Evolutionary conservation across 208 protist species (phyloP), one percentile per base, ranked within the genome.

Genomic region (Plasmodiophora brassicae): DNA sequence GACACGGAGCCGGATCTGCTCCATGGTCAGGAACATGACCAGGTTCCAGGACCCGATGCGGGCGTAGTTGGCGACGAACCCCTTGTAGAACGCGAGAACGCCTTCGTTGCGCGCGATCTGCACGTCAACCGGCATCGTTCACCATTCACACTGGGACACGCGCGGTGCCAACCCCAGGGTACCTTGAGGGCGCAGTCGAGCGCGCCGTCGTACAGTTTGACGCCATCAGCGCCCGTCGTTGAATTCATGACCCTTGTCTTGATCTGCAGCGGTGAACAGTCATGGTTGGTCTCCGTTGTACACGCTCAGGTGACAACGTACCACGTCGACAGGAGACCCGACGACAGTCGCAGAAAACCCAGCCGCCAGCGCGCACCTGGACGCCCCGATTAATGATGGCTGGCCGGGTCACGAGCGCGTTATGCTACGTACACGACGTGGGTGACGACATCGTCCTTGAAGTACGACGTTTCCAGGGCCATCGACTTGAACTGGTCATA

Each of bases 171-270:
- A 36, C 65, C 65, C 65, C 41, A 57, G 41, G 32, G n/a, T n/a
- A n/a, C n/a, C n/a, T n/a, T n/a, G n/a, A n/a, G n/a, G n/a, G n/a
- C n/a, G n/a, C n/a, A n/a, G n/a, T n/a, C n/a, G n/a, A n/a, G n/a
- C n/a, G n/a, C n/a, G n/a, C n/a, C n/a, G n/a, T n/a, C n/a, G n/a
- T n/a, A n/a, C n/a, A n/a, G n/a, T n/a, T n/a, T n/a, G n/a, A n/a
- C n/a, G n/a, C n/a, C 84, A 54, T n/a, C 14, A 57, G 5, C 1
- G 20, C 28, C 50, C 20, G 1, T 5, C 25, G 84, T 25, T 35
- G 28, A 32, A 14, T 53, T 25, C 84, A 86, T 86, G 28, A 86
- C 20, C 10, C 84, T 5, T 32, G 84, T 86, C n/a, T 86, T 86
- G 50, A 86, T 86, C 84, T n/a, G 46, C 50, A 5, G 84, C 28